Percentiles rank a stretch among this genome's conserved stretches.
These are phyloP conservation scores for Beauveria sp. DNA, from an alignment of 2,329 filamentous ascomycete genomes.

Conservation along the genomic window DNA sequence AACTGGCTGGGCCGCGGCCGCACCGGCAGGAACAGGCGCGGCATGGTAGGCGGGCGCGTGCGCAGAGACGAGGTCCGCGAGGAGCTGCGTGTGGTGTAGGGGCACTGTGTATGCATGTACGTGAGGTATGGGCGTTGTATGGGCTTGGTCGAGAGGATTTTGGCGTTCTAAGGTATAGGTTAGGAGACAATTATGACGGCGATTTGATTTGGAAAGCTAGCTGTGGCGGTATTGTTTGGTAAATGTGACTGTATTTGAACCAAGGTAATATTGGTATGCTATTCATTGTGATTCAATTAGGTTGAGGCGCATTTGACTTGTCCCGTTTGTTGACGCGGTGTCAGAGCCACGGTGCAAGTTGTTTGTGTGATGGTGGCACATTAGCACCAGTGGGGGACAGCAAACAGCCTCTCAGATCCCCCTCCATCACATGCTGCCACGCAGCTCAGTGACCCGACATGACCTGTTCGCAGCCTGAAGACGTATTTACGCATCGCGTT, in stretches of 20 bases:
- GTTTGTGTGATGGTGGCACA: too few species aligned
- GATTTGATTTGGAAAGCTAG: background rate
- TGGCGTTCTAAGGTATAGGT: constrained; percentile 3
- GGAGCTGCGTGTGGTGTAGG: constrained; percentile 32
- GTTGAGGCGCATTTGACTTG: too few species aligned
- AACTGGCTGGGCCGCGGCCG: constrained; percentile 92
- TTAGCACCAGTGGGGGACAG: too few species aligned
- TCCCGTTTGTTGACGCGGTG: too few species aligned
- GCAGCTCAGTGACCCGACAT: too few species aligned
- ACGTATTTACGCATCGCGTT: too few species aligned
- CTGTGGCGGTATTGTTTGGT: background rate
- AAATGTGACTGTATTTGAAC: background rate
- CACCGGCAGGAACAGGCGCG: constrained; percentile 80
- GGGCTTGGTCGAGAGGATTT: background rate
- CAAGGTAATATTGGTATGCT: background rate
- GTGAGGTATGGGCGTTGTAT: background rate
- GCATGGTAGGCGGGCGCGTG: constrained; percentile 69
- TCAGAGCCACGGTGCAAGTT: too few species aligned
- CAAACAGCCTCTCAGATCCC: too few species aligned
- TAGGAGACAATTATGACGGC: background rate
- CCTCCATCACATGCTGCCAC: too few species aligned
- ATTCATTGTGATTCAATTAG: too few species aligned
- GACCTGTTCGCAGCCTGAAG: too few species aligned
- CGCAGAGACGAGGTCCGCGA: constrained; percentile 36
- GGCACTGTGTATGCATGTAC: background rate